Evolutionary conservation across 768 basidiomycete genomes (phyloP).

Genomic region (Thelephora aurantiotincta): DNA sequence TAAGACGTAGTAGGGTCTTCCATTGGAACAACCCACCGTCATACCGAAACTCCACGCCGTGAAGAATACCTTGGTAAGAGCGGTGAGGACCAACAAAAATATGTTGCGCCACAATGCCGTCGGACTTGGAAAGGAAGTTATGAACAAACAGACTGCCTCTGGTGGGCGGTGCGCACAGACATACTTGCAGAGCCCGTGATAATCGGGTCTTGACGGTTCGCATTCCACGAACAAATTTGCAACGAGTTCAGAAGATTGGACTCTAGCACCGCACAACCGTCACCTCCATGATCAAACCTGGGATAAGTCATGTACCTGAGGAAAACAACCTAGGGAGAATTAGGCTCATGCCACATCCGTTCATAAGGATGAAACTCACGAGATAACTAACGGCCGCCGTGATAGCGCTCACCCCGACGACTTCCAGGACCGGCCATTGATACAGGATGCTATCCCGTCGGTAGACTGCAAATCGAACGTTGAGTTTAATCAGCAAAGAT

Average conservation of each 20-base stretch:
- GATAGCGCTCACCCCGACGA: slow-evolving; percentile 43
- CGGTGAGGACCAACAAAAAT: slow-evolving; percentile 50
- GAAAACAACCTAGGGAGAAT: slow-evolving; percentile 40
- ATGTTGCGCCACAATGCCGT: slow-evolving; percentile 55
- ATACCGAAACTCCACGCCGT: slow-evolving; percentile 74
- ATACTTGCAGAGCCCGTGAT: slow-evolving; percentile 73
- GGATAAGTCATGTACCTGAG: slow-evolving; percentile 26
- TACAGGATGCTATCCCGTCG: slow-evolving; percentile 38
- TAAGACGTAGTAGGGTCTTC: background rate
- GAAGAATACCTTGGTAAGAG: slow-evolving; percentile 41
- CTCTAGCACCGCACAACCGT: slow-evolving; percentile 21
- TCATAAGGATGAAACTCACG: slow-evolving; percentile 20
- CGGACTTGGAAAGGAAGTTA: slow-evolving; percentile 25
- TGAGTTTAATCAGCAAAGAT: slow-evolving; percentile 49
- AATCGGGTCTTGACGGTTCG: slow-evolving; percentile 47
- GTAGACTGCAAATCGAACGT: slow-evolving; percentile 49
- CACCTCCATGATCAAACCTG: background rate
- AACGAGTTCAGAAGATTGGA: slow-evolving; percentile 69
- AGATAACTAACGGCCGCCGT: slow-evolving; percentile 63
- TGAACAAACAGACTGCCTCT: background rate
- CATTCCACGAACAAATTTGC: slow-evolving; percentile 79
- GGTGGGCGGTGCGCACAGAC: slow-evolving; percentile 10
- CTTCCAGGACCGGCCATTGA: slow-evolving; percentile 54
- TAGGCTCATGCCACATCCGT: background rate
- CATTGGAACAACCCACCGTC: slow-evolving; percentile 31